Base-by-base conservation (phyloP, 192 early-diverging fungal genomes). In the Rhizoclosmatium globosum region DNA sequence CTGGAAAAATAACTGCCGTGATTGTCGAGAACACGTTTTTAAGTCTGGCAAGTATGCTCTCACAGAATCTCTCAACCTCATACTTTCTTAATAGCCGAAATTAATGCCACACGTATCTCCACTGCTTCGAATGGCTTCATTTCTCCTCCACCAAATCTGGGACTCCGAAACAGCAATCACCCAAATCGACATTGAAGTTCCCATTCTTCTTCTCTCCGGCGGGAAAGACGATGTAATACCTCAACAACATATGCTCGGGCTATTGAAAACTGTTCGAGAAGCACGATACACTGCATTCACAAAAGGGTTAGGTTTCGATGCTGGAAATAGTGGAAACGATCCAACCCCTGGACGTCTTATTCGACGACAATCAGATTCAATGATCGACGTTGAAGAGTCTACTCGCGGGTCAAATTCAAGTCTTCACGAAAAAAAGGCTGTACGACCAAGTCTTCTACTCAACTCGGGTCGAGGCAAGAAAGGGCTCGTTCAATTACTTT, bases 11-110 rank as follows among this genome's bases (percentile, higher is more conserved):
- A 71, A 86, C 90, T 11, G 97, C 92, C 39, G 71, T 98, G 15
- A 92, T 99, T 53, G 80, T 99, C 42, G 97, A 99, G 82, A 99
- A 99, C 87, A 98, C 96, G 0, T 99, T 99, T 82, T 76, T 94
- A 64, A 94, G 91, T 38, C 80, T 99, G 78, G 93, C 93, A 91
- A 83, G 79, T 72, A 4, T 17, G 38, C 39, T 6, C 23, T 38
- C 31, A 44, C 47, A 61, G 2, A n/a, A 38, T 57, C 21, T 56
- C 47, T 6, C 53, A 23, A 61, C 21, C 43, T 21, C 19, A 11
- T 64, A 31, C 15, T 17, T 43, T 43, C n/a, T 68, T 68, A 21
- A 19, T 53, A 94, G 93, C 94, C 92, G 46, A 93, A 94, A 82
- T 81, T 99, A 42, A 94, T 99, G 64, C 97, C 96, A 43, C 84